These are phyloP conservation scores for Cordyceps pruinosa DNA, from an alignment of 2,329 filamentous ascomycete genomes.

Conservation along the genomic window DNA sequence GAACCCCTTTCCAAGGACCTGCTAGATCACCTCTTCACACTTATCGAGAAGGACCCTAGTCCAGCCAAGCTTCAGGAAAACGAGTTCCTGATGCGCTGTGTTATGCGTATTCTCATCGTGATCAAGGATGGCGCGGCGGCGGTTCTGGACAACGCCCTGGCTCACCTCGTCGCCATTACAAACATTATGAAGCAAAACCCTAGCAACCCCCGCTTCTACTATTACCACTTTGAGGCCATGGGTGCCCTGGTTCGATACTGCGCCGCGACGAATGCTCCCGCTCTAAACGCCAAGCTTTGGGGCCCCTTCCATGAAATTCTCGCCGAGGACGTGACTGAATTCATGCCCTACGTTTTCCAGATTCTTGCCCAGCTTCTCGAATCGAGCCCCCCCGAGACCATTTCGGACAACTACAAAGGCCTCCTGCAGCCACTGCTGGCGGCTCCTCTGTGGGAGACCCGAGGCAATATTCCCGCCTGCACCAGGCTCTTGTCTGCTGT, in stretches of 20 bases:
- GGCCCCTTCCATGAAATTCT: conserved; percentile 75
- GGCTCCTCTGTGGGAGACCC: conserved; percentile 82
- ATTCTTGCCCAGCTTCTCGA: conserved; percentile 87
- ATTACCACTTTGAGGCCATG: conserved; percentile 94
- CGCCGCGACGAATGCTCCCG: conserved; percentile 56
- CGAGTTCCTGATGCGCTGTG: conserved; percentile 96
- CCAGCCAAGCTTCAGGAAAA: conserved; percentile 97
- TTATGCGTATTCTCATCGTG: conserved; percentile 95
- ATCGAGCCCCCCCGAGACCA: conserved; percentile 67
- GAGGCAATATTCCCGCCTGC: conserved; percentile 87
- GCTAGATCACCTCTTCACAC: conserved; percentile 79
- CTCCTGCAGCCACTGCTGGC: conserved; percentile 72
- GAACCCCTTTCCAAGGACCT: conserved; percentile 78
- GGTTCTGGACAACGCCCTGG: conserved; percentile 70
- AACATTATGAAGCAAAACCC: conserved; percentile 90
- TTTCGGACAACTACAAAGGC: conserved; percentile 74
- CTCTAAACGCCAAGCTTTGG: conserved; percentile 76
- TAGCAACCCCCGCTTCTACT: conserved; percentile 96
- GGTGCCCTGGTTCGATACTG: conserved; percentile 75
- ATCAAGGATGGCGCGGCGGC: conserved; percentile 74
- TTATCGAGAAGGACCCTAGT: conserved; percentile 78
- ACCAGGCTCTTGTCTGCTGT: conserved; percentile 78
- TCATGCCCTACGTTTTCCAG: conserved; percentile 94
- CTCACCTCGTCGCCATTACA: conserved; percentile 81
- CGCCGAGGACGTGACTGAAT: conserved; percentile 80